phyloP scores from a whole-genome alignment of 140 eudicot genomes.

The Oenanthe javanica region DNA sequence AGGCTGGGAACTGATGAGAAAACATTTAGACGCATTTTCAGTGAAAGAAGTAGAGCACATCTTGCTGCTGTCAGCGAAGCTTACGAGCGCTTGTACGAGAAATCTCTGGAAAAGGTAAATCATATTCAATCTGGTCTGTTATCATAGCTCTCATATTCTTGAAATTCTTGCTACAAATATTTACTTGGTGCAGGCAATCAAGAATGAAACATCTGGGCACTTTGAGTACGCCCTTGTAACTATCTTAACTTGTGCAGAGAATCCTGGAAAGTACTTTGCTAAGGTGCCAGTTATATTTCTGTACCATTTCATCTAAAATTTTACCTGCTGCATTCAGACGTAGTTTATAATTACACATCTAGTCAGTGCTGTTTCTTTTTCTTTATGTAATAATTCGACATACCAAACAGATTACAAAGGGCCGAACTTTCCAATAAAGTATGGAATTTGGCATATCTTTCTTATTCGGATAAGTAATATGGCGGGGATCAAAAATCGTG shows the following conservation, averaged over 20 bases:
- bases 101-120: slow-evolving; percentile 55
- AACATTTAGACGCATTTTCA: slow-evolving; percentile 57
- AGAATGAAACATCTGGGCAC: slow-evolving; percentile 72
- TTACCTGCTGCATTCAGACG: background rate
- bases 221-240: slow-evolving; percentile 63
- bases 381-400: too few species aligned
- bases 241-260: slow-evolving; percentile 65
- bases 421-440: background rate
- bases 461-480: too few species aligned
- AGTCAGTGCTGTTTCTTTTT: background rate
- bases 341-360: background rate
- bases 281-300: slow-evolving; percentile 37
- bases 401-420: background rate
- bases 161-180: slow-evolving; percentile 8
- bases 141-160: background rate
- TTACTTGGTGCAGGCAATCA: slow-evolving; percentile 49
- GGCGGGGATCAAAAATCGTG: too few species aligned
- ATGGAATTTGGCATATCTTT: too few species aligned
- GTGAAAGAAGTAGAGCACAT: slow-evolving; percentile 73
- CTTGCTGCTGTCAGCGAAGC: slow-evolving; percentile 61
- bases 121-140: background rate
- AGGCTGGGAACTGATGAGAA: slow-evolving; percentile 82
- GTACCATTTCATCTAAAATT: background rate
- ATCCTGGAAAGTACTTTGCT: slow-evolving; percentile 70
- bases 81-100: slow-evolving; percentile 53